Conservation (phyloP, 352 stramenopile species). For the Aphanomyces invadans region DNA sequence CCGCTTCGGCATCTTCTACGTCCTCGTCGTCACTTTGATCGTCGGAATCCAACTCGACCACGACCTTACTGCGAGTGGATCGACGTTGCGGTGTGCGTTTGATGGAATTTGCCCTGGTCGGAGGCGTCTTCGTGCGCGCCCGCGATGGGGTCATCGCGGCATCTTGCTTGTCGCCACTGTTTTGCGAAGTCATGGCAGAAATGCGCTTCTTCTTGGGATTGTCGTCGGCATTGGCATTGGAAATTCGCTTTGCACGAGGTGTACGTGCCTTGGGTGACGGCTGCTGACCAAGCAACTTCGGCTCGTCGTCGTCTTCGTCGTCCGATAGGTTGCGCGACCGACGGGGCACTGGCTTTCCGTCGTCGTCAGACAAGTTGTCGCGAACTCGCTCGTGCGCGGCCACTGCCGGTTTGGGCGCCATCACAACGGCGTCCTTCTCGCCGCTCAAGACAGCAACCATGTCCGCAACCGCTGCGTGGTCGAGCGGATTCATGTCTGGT, state of each 20-base stretch:
- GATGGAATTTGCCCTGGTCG: neutral
- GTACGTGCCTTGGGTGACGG: neutral
- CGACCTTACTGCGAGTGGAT: neutral
- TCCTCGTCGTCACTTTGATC: neutral
- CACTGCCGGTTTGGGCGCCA: neutral
- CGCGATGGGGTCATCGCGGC: neutral
- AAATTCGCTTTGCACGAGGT: too few relatives aligned
- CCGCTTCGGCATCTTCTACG: neutral
- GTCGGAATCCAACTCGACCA: neutral
- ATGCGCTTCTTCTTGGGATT: too few relatives aligned
- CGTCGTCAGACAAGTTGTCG: neutral
- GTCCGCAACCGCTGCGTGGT: slow-evolving; percentile 44
- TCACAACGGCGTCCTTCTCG: neutral
- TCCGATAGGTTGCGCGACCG: slow-evolving; percentile 18
- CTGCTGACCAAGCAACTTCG: neutral
- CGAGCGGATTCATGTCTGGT: slow-evolving; percentile 23
- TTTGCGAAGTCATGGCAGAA: too few relatives aligned
- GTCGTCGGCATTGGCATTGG: too few relatives aligned
- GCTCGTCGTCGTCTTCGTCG: slow-evolving; percentile 9
- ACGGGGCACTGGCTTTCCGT: neutral
- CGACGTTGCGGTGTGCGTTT: neutral
- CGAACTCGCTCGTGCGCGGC: neutral
- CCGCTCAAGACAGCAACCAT: slow-evolving; percentile 40
- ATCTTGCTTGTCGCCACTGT: neutral
- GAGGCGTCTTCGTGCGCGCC: neutral